Percentiles rank a stretch among this genome's conserved stretches.
Evolutionary conservation across 2,329 filamentous ascomycete genomes (phyloP).

Genomic region (Penicillium sp.): DNA sequence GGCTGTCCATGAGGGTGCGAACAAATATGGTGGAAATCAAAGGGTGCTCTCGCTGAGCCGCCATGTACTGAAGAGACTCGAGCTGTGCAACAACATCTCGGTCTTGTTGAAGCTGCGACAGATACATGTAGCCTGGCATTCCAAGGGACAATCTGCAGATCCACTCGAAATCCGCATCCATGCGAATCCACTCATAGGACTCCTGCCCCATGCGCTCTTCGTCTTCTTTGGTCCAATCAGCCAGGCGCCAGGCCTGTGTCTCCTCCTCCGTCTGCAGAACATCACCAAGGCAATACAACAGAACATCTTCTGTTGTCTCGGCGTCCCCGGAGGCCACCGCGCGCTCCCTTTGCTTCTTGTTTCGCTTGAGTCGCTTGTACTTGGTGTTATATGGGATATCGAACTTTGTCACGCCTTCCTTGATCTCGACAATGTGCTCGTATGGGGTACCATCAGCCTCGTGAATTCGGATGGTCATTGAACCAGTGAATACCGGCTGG

Average conservation of each 20-base stretch:
- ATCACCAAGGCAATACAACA: constrained; percentile 90
- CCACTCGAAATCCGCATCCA: constrained; percentile 99
- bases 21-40: constrained; percentile 87
- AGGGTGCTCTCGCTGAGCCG: constrained; percentile 67
- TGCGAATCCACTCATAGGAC: constrained; percentile 97
- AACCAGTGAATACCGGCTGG: constrained; percentile 84
- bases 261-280: constrained; percentile 83
- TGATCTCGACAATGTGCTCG: constrained; percentile 95
- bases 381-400: constrained; percentile 99
- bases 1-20: constrained; percentile 83
- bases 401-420: constrained; percentile 79
- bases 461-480: constrained; percentile 97
- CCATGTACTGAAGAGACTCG: constrained; percentile 74
- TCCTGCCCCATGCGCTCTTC: constrained; percentile 92
- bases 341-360: constrained; percentile 77
- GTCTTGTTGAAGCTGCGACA: constrained; percentile 96
- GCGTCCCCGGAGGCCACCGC: constrained; percentile 64
- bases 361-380: constrained; percentile 94
- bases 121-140: constrained; percentile 95
- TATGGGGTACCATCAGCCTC: constrained; percentile 98
- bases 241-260: constrained; percentile 76
- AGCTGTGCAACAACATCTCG: constrained; percentile 89
- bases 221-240: constrained; percentile 86
- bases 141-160: constrained; percentile 79
- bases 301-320: constrained; percentile 74